These are phyloP conservation scores for Musa balbisiana DNA, from an alignment of 202 grass and related monocot species.

Conservation along the genomic window DNA sequence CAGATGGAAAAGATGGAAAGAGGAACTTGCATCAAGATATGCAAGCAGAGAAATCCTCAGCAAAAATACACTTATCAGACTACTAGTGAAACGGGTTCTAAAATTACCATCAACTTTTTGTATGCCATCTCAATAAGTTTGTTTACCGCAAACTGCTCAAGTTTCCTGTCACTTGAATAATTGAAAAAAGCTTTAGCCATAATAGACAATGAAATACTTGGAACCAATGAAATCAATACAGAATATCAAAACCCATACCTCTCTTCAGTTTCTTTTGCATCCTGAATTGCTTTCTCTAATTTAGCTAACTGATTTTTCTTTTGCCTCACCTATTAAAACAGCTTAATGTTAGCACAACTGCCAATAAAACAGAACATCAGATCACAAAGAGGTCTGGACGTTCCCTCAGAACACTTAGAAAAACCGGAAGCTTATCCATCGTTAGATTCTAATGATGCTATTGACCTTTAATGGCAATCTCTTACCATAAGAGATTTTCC, in stretches of 20 bases:
- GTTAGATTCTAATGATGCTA: neutral
- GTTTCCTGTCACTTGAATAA: constrained; percentile 41
- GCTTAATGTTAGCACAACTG: neutral
- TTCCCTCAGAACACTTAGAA: neutral
- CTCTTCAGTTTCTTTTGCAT: constrained; percentile 55
- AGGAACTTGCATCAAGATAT: neutral
- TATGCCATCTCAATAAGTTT: constrained; percentile 67
- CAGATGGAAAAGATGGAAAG: neutral
- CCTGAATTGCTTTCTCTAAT: constrained; percentile 57
- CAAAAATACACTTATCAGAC: neutral
- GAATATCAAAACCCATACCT: constrained; percentile 33
- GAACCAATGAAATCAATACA: neutral
- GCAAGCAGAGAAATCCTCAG: neutral
- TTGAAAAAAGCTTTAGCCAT: constrained; percentile 12
- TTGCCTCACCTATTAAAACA: constrained; percentile 50
- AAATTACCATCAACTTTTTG: constrained; percentile 60
- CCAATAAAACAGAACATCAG: neutral
- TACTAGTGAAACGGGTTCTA: neutral
- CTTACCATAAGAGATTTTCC: neutral
- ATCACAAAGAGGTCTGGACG: neutral
- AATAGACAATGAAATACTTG: neutral
- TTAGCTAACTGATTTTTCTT: constrained; percentile 60
- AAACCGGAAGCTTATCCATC: neutral
- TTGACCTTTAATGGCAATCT: neutral
- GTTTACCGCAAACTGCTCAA: constrained; percentile 69